Percentiles rank a stretch among this genome's conserved stretches.
Conservation (phyloP, 2,329 filamentous ascomycete species). For the Pseudogymnoascus sp. region DNA sequence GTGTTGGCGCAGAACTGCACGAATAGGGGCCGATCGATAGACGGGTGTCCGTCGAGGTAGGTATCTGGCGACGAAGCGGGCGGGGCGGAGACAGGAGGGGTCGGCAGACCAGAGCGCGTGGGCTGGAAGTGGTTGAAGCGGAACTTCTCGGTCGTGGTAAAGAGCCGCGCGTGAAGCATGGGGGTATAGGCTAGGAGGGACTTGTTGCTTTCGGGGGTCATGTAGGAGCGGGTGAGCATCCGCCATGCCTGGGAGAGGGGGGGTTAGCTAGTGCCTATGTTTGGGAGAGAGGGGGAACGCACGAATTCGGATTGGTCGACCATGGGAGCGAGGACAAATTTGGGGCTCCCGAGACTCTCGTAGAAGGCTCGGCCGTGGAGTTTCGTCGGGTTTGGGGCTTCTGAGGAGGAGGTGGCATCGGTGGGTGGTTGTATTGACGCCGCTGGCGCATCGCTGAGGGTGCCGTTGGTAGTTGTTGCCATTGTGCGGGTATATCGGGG, state of each 20-base stretch:
- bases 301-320: conserved; percentile 98
- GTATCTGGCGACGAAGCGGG: conserved; percentile 28
- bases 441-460: background rate
- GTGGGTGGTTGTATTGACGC: background rate
- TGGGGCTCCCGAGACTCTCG: conserved; percentile 86
- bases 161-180: conserved; percentile 92
- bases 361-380: conserved; percentile 85
- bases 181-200: conserved; percentile 81
- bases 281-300: conserved; percentile 30
- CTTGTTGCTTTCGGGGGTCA: conserved; percentile 55
- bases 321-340: conserved; percentile 89
- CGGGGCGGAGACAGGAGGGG: conserved; percentile 27
- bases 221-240: conserved; percentile 88
- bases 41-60: conserved; percentile 80
- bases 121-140: conserved; percentile 76
- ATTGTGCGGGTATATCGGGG: background rate
- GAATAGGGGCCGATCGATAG: conserved; percentile 78
- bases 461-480: background rate
- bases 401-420: background rate
- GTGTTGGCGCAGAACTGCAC: conserved; percentile 96
- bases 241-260: conserved; percentile 71
- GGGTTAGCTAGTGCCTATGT: background rate
- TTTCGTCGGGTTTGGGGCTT: conserved; percentile 36
- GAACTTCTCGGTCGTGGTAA: conserved; percentile 67
- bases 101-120: conserved; percentile 27